Percentiles rank a stretch among this genome's conserved stretches.
Evolutionary conservation across 1,139 yeast genomes (phyloP).

Genomic region (Arxiozyma slooffiae): DNA sequence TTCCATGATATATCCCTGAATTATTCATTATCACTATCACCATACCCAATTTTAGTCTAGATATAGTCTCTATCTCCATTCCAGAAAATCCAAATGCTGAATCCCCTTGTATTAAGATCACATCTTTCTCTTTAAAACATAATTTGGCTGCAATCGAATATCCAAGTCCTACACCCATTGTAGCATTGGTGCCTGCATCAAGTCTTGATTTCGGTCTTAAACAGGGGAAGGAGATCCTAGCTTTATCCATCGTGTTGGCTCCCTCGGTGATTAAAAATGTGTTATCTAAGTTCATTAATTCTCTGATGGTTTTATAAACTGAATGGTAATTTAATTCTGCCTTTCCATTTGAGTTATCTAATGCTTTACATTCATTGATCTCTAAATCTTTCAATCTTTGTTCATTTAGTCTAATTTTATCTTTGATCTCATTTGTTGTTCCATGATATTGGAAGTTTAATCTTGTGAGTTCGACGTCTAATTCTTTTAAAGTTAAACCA

Average conservation of each 20-base stretch:
- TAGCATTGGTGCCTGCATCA: slow-evolving; percentile 64
- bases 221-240: slow-evolving; percentile 49
- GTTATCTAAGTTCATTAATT: slow-evolving; percentile 29
- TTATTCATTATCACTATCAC: slow-evolving; percentile 56
- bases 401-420: slow-evolving; percentile 34
- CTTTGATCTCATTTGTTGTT: slow-evolving; percentile 27
- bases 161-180: slow-evolving; percentile 63
- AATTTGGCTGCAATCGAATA: slow-evolving; percentile 54
- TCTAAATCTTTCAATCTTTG: slow-evolving; percentile 30
- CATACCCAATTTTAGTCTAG: slow-evolving; percentile 42
- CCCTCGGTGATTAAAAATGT: slow-evolving; percentile 50
- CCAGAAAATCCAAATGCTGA: slow-evolving; percentile 66
- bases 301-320: slow-evolving; percentile 43
- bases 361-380: slow-evolving; percentile 4
- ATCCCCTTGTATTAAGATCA: slow-evolving; percentile 58
- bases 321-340: slow-evolving; percentile 39
- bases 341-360: slow-evolving; percentile 2
- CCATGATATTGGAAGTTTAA: slow-evolving; percentile 15
- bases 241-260: slow-evolving; percentile 62
- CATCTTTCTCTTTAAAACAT: slow-evolving; percentile 35
- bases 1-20: slow-evolving; percentile 59
- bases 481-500: slow-evolving; percentile 33
- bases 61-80: slow-evolving; percentile 56
- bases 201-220: slow-evolving; percentile 43
- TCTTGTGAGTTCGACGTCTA: slow-evolving; percentile 18